A percentile compares a stretch with the other conserved stretches of the same genome.
phyloP scores from a whole-genome alignment of 768 basidiomycete genomes.

The Suillus fuscotomentosus region DNA sequence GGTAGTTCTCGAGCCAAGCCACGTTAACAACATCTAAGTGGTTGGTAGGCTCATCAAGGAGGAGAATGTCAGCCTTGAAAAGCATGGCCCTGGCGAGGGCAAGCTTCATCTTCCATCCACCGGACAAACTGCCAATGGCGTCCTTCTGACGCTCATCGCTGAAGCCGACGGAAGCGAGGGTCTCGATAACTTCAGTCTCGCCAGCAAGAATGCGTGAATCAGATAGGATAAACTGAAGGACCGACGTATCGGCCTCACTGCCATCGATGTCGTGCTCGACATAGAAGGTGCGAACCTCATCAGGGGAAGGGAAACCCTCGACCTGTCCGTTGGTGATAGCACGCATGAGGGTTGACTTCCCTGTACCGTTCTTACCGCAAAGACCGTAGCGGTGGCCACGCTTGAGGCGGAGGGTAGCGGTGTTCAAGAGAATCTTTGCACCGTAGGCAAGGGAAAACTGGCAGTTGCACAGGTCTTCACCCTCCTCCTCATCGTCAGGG shows the following conservation, averaged over 20 bases:
- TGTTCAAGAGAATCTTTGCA: slow-evolving; percentile 98
- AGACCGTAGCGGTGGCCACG: slow-evolving; percentile 99
- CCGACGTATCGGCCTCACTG: slow-evolving; percentile 87
- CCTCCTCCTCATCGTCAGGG: slow-evolving; percentile 91
- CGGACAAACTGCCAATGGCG: slow-evolving; percentile 87
- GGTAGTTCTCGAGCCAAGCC: slow-evolving; percentile 95
- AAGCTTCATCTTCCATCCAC: slow-evolving; percentile 99
- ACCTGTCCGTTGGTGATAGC: slow-evolving; percentile 95
- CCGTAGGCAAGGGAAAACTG: slow-evolving; percentile 98
- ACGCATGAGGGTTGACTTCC: slow-evolving; percentile 93
- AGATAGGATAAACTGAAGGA: slow-evolving; percentile 81
- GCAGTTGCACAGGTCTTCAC: slow-evolving; percentile 98
- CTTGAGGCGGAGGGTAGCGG: slow-evolving; percentile 94
- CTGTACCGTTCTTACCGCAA: slow-evolving; percentile 98
- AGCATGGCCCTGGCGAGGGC: slow-evolving; percentile 96
- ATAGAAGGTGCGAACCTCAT: slow-evolving; percentile 98
- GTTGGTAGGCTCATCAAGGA: slow-evolving; percentile 97
- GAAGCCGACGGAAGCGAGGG: slow-evolving; percentile 91
- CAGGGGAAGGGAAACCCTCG: slow-evolving; percentile 97
- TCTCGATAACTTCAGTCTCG: slow-evolving; percentile 72
- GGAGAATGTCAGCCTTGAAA: slow-evolving; percentile 96
- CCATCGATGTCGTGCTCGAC: slow-evolving; percentile 99
- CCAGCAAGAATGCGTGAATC: slow-evolving; percentile 80
- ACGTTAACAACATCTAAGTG: slow-evolving; percentile 97
- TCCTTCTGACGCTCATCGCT: slow-evolving; percentile 80